Conservation (phyloP, 208 protist species). For the Leishmania arabica region DNA sequence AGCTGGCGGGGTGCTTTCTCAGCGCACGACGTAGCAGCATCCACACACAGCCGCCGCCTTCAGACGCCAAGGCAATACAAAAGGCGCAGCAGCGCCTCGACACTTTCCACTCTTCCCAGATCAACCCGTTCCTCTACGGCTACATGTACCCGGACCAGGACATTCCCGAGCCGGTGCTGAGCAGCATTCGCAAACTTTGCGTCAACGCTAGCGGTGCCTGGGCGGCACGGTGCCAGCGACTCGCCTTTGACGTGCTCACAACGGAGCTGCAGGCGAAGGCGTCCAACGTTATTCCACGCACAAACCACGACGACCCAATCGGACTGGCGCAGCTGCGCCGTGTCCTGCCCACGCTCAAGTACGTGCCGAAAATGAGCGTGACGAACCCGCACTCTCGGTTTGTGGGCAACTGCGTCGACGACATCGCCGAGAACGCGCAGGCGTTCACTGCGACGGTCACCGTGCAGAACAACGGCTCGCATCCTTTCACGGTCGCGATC, state of each 20-base stretch:
- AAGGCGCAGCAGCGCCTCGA: slow-evolving; percentile 57
- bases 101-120: slow-evolving; percentile 66
- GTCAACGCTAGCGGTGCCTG: slow-evolving; percentile 64
- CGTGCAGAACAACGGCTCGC: slow-evolving; percentile 63
- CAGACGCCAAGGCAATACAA: slow-evolving; percentile 61
- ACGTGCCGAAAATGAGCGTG: slow-evolving; percentile 58
- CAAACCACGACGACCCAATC: slow-evolving; percentile 65
- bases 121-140: slow-evolving; percentile 69
- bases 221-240: slow-evolving; percentile 63
- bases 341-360: slow-evolving; percentile 55
- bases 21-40: slow-evolving; percentile 64
- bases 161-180: slow-evolving; percentile 57
- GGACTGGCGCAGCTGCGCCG: slow-evolving; percentile 60
- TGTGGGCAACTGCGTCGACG: slow-evolving; percentile 42
- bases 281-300: slow-evolving; percentile 45
- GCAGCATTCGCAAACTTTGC: slow-evolving; percentile 57
- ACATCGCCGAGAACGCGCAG: slow-evolving; percentile 27
- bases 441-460: slow-evolving; percentile 51
- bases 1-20: slow-evolving; percentile 63
- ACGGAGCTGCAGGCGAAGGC: slow-evolving; percentile 62
- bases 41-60: slow-evolving; percentile 64
- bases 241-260: slow-evolving; percentile 66
- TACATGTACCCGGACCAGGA: slow-evolving; percentile 69
- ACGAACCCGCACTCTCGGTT: slow-evolving; percentile 63
- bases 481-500: slow-evolving; percentile 50